Evolutionary conservation across 2,329 filamentous ascomycete genomes (phyloP), one percentile per base, ranked within the genome.

Genomic region (Emmonsiellopsis sp.): DNA sequence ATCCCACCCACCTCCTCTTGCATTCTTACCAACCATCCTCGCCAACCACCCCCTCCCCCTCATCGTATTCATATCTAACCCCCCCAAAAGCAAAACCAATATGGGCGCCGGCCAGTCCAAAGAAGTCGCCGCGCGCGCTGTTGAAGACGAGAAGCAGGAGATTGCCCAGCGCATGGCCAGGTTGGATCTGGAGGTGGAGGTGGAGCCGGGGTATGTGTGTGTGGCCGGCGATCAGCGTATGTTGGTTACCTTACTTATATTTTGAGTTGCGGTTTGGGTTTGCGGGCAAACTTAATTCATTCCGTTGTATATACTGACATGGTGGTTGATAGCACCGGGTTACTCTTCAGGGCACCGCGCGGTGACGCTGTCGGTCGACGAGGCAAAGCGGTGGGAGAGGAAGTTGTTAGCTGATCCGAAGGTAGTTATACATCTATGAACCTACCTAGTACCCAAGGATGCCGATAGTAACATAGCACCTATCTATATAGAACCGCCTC

Each of bases 401-500:
- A 55, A 55, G 16, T 58, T 67, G 8, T 45, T 67, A 11, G 56
- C 55, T 7, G 63, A 65, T 47, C 55, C 60, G 15, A 66, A 65
- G 59, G 65, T 65, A 57, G 13, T 53, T 13, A 35, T 26, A 6
- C 26, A 31, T 30, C 35, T 48, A 35, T 31, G 9, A 2, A 9
- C 7, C 9, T 49, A 38, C 11, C n/a, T 11, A 1, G 26, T 49
- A 38, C 5, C 20, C 20, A 26, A 26, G 20, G 20, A 26, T 26
- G 20, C 20, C 20, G 20, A 26, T 26, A 11, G n/a, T n/a, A 10
- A 47, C 45, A n/a, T 20, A n/a, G n/a, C n/a, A 20, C n/a, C 37
- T 34, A 20, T 26, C 7, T 15, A 20, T 15, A 40, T 55, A 77
- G 75, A 81, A 82, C 63, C 87, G 87, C 57, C 83, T 94, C 11